Conservation (phyloP, 805 yeast genomes). For the Yamadazyma scolyti region DNA sequence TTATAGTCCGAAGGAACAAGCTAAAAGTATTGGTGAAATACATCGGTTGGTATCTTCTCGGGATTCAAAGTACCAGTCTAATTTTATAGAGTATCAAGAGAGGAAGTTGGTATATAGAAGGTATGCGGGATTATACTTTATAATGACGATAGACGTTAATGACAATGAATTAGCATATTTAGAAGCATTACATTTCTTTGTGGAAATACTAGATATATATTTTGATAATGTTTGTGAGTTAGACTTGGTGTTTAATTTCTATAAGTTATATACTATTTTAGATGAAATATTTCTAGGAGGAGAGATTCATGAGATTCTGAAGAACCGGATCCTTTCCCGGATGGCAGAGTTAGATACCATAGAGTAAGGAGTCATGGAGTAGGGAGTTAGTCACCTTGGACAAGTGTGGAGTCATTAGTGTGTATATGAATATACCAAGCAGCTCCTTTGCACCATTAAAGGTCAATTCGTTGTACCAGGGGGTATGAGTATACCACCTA, state of each 20-base stretch:
- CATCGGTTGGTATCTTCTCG: conserved; percentile 78
- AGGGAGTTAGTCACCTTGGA: background rate
- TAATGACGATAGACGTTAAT: conserved; percentile 71
- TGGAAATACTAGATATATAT: conserved; percentile 80
- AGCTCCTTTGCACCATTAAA: too few relatives aligned
- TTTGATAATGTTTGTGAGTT: conserved; percentile 91
- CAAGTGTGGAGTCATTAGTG: too few relatives aligned
- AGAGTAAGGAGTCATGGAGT: conserved; percentile 33
- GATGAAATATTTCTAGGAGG: conserved; percentile 92
- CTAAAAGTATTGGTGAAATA: conserved; percentile 52
- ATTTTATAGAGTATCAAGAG: conserved; percentile 62
- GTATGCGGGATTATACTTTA: conserved; percentile 88
- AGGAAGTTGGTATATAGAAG: conserved; percentile 77
- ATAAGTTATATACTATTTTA: conserved; percentile 73
- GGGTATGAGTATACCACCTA: too few relatives aligned
- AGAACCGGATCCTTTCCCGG: conserved; percentile 60
- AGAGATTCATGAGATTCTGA: conserved; percentile 83
- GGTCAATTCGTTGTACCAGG: too few relatives aligned
- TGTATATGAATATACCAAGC: too few relatives aligned
- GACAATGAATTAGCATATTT: conserved; percentile 83
- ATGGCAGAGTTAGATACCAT: conserved; percentile 61
- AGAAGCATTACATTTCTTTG: conserved; percentile 83
- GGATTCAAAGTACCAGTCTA: conserved; percentile 80
- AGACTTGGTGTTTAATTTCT: conserved; percentile 88
- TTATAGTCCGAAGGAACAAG: conserved; percentile 26